Evolutionary conservation across 768 basidiomycete species (phyloP).

Genomic region (Boletus rubescentipes): DNA sequence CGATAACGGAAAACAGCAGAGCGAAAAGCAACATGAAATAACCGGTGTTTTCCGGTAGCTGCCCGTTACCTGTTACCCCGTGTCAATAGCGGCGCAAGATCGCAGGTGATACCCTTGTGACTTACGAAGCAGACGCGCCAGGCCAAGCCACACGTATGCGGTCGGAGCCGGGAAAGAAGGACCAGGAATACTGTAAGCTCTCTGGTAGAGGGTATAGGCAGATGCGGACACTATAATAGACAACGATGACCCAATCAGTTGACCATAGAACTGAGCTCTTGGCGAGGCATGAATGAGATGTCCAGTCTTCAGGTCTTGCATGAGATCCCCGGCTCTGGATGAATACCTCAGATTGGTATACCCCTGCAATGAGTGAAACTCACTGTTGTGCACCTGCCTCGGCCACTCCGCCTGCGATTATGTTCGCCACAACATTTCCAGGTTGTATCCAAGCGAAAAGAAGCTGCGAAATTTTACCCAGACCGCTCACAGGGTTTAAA

Average conservation of each 20-base stretch:
- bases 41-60: slow-evolving; percentile 72
- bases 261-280: slow-evolving; percentile 90
- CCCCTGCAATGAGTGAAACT: slow-evolving; percentile 19
- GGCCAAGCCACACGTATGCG: slow-evolving; percentile 88
- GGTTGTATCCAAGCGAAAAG: slow-evolving; percentile 94
- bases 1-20: slow-evolving; percentile 62
- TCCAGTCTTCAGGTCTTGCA: slow-evolving; percentile 98
- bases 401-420: slow-evolving; percentile 95
- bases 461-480: slow-evolving; percentile 93
- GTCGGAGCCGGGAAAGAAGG: slow-evolving; percentile 96
- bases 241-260: slow-evolving; percentile 85
- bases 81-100: slow-evolving; percentile 1
- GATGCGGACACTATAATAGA: slow-evolving; percentile 88
- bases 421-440: slow-evolving; percentile 95
- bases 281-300: slow-evolving; percentile 91
- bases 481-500: slow-evolving; percentile 85
- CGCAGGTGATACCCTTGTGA: slow-evolving; percentile 1
- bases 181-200: slow-evolving; percentile 85
- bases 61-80: slow-evolving; percentile 62
- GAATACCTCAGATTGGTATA: slow-evolving; percentile 1
- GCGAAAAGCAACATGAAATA: slow-evolving; percentile 82
- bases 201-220: slow-evolving; percentile 84
- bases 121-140: slow-evolving; percentile 75
- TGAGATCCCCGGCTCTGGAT: slow-evolving; percentile 86
- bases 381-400: slow-evolving; percentile 95